These are phyloP conservation scores for Trichoderma reesei DNA, from an alignment of 495 filamentous ascomycete species.

Conservation along the genomic window DNA sequence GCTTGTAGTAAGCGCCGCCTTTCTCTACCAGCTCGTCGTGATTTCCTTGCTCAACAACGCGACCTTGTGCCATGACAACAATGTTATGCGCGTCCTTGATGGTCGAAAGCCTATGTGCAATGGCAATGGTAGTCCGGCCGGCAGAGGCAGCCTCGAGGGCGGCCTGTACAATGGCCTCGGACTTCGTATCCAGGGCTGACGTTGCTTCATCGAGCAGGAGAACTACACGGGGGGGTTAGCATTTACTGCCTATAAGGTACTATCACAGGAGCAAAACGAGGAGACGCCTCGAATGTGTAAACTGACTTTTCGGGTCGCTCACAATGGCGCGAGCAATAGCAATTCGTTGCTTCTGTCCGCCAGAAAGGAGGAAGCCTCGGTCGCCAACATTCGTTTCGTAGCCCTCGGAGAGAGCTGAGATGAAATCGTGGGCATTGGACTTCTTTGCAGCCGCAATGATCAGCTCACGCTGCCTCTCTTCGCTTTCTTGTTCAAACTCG, in stretches of 20 bases:
- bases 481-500: constrained; percentile 47
- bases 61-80: constrained; percentile 71
- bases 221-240: constrained; percentile 27
- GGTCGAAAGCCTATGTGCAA: constrained; percentile 81
- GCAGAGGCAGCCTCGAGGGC: constrained; percentile 72
- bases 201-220: constrained; percentile 86
- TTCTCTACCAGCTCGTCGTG: constrained; percentile 59
- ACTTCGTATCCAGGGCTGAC: constrained; percentile 78
- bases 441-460: constrained; percentile 73
- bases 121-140: constrained; percentile 71
- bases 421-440: constrained; percentile 87
- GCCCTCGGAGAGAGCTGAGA: constrained; percentile 62
- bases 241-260: neutral
- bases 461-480: constrained; percentile 52
- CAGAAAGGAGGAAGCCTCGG: constrained; percentile 74
- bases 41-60: constrained; percentile 74
- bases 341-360: constrained; percentile 88
- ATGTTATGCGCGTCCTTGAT: constrained; percentile 86
- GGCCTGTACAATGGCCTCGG: constrained; percentile 80
- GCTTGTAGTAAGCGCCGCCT: constrained; percentile 56
- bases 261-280: too few relatives aligned
- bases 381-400: constrained; percentile 88
- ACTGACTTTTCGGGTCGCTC: constrained; percentile 61
- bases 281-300: neutral
- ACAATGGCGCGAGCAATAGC: constrained; percentile 71